phyloP scores from a whole-genome alignment of 169 alveolate species.

The Plasmodium coatneyi region DNA sequence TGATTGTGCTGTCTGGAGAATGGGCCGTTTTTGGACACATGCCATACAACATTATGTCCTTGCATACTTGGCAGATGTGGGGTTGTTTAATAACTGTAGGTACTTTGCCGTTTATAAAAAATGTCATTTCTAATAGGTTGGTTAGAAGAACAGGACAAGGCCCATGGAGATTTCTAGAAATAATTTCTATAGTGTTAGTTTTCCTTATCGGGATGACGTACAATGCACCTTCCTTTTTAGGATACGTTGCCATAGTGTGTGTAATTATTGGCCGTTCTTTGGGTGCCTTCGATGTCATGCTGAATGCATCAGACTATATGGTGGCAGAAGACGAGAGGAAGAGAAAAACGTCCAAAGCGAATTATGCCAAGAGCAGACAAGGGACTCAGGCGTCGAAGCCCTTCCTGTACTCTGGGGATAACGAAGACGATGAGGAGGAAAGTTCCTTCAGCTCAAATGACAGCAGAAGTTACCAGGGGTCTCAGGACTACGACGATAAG shows the following conservation, averaged over 20 bases:
- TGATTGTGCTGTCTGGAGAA: constrained; percentile 88
- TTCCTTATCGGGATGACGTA: constrained; percentile 90
- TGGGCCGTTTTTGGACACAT: constrained; percentile 79
- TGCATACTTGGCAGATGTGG: constrained; percentile 91
- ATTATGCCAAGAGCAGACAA: constrained; percentile 59
- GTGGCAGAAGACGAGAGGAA: constrained; percentile 58
- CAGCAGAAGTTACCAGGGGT: constrained; percentile 70
- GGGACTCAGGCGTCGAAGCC: constrained; percentile 73
- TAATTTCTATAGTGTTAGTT: constrained; percentile 90
- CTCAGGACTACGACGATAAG: constrained; percentile 72
- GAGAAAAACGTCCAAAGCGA: constrained; percentile 29
- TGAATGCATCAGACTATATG: constrained; percentile 82
- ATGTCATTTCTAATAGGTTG: constrained; percentile 92
- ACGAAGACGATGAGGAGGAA: constrained; percentile 76
- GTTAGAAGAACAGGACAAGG: constrained; percentile 95
- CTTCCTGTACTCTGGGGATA: constrained; percentile 44
- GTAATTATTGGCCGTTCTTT: constrained; percentile 87
- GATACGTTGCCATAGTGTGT: constrained; percentile 79
- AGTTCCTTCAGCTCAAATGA: constrained; percentile 71
- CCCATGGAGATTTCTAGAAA: constrained; percentile 94
- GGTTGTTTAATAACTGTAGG: constrained; percentile 94
- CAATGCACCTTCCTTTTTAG: constrained; percentile 84
- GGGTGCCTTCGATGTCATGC: constrained; percentile 86
- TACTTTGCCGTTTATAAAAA: constrained; percentile 92
- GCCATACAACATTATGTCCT: constrained; percentile 84